These are phyloP conservation scores for Micractinium sp. DNA, from an alignment of 139 green algal species.

Conservation along the genomic window DNA sequence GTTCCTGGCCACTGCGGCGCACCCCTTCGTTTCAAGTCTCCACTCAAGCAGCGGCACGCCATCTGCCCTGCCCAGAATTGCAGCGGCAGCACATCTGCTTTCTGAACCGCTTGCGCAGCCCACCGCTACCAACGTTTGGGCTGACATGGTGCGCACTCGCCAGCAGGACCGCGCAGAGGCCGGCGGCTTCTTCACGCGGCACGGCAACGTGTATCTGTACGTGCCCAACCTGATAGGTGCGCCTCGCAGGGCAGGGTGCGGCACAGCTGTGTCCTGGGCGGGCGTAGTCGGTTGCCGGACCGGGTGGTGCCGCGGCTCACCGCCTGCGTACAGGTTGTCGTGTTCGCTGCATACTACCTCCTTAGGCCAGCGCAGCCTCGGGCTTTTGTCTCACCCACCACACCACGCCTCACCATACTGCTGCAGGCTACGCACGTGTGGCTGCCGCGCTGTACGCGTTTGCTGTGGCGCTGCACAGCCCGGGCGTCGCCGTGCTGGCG, in stretches of 20 bases:
- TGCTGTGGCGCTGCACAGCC: slow-evolving; percentile 62
- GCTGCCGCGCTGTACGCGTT: slow-evolving; percentile 76
- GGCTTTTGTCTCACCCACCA: not conserved
- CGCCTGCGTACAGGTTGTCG: too few species aligned
- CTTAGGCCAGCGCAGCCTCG: too few species aligned
- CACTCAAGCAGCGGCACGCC: too few species aligned
- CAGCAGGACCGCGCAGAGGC: not conserved
- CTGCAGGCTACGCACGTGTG: slow-evolving; percentile 86
- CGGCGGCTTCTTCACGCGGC: slow-evolving; percentile 69
- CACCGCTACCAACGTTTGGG: too few species aligned
- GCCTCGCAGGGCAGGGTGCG: not conserved
- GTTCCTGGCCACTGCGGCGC: too few species aligned
- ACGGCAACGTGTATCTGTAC: slow-evolving; percentile 77
- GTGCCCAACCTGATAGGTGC: slow-evolving; percentile 92
- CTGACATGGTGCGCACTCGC: slow-evolving; percentile 17
- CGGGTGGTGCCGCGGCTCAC: not conserved
- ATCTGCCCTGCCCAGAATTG: too few species aligned
- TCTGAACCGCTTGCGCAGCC: not conserved
- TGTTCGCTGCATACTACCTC: not conserved
- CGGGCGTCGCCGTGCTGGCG: slow-evolving; percentile 52
- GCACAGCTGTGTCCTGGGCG: not conserved
- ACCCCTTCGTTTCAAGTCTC: too few species aligned
- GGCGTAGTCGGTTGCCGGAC: too few species aligned
- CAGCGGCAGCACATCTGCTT: not conserved
- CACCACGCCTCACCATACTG: not conserved